Conservation (phyloP, 805 yeast species). For the Zygosaccharomyces bisporus region DNA sequence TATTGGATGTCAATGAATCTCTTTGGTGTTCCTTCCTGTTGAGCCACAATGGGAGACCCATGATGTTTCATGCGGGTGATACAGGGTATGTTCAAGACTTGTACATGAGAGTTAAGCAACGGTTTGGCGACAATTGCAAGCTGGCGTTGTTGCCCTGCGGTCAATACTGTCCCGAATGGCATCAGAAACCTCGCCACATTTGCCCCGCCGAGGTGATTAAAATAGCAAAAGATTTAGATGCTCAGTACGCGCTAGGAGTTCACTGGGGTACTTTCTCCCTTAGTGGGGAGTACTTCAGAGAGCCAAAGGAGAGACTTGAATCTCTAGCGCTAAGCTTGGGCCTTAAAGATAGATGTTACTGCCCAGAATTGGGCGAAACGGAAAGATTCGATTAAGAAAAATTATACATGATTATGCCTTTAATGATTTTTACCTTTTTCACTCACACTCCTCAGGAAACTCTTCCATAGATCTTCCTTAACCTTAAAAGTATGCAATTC, state of each 20-base stretch:
- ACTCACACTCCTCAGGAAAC: slow-evolving; percentile 31
- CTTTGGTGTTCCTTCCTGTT: slow-evolving; percentile 88
- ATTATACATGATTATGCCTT: background rate
- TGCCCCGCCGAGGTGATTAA: slow-evolving; percentile 73
- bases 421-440: slow-evolving; percentile 1
- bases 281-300: slow-evolving; percentile 82
- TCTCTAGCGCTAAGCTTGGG: slow-evolving; percentile 43
- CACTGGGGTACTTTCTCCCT: slow-evolving; percentile 96
- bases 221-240: slow-evolving; percentile 59
- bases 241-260: slow-evolving; percentile 71
- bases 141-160: slow-evolving; percentile 88
- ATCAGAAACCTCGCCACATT: slow-evolving; percentile 83
- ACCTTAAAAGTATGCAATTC: slow-evolving; percentile 64
- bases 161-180: slow-evolving; percentile 94
- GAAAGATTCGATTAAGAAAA: slow-evolving; percentile 39
- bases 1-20: slow-evolving; percentile 75
- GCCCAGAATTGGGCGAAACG: slow-evolving; percentile 79
- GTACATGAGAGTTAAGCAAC: slow-evolving; percentile 60
- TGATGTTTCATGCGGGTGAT: slow-evolving; percentile 91
- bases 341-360: slow-evolving; percentile 39
- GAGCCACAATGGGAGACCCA: slow-evolving; percentile 59
- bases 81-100: slow-evolving; percentile 82
- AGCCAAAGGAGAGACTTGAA: slow-evolving; percentile 64
- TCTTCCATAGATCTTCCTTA: slow-evolving; percentile 55
- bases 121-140: slow-evolving; percentile 54